These are phyloP conservation scores for Aspergillus avenaceus DNA, from an alignment of 495 filamentous ascomycete species.

Conservation along the genomic window DNA sequence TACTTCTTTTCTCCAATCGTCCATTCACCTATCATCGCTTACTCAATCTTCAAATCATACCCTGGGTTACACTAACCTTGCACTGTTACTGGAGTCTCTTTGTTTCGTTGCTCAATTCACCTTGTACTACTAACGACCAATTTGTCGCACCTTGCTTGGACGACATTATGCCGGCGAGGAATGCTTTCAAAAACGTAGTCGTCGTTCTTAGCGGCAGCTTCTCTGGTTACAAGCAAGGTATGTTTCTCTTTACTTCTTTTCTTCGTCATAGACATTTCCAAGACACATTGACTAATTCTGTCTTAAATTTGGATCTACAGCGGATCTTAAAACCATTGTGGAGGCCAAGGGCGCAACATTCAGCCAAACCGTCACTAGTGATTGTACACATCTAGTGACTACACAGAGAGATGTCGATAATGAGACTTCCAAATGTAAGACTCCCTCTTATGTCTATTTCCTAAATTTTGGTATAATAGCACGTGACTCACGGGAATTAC, in stretches of 20 bases:
- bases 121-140: not conserved
- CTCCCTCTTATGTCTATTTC: not conserved
- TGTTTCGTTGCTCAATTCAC: too few relatives aligned
- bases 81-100: too few relatives aligned
- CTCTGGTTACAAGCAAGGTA: constrained; percentile 50
- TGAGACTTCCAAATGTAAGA: constrained; percentile 35
- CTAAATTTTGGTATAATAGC: not conserved
- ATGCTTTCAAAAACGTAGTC: constrained; percentile 37
- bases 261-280: not conserved
- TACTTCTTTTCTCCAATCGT: not conserved
- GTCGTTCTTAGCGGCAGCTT: constrained; percentile 63
- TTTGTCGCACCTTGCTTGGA: not conserved
- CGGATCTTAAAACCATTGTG: constrained; percentile 35
- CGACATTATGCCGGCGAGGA: constrained; percentile 21
- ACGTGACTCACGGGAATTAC: not conserved
- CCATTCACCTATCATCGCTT: not conserved
- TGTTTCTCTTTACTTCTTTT: not conserved
- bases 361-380: constrained; percentile 36
- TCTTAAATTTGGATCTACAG: constrained; percentile 17
- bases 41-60: too few relatives aligned
- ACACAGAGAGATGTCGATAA: constrained; percentile 51
- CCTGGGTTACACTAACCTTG: too few relatives aligned
- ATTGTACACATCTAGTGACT: constrained; percentile 59
- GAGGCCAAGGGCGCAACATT: constrained; percentile 47
- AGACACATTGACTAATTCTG: constrained; percentile 22